Conservation (phyloP, 441 rosid genomes). For the Euphorbia schlechtendalii region DNA sequence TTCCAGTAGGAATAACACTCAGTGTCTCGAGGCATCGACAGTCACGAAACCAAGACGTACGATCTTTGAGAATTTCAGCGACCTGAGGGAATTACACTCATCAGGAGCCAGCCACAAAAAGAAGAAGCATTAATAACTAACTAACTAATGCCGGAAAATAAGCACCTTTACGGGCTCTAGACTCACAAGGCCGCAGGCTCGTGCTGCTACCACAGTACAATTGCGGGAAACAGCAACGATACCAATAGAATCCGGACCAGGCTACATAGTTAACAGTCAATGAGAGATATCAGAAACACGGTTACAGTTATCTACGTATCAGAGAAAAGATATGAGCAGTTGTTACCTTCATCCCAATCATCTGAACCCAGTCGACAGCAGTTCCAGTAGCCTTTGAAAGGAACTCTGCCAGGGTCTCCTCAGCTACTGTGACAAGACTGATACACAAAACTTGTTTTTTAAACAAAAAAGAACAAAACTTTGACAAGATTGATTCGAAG, state of each 20-base stretch:
- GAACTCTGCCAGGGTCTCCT: too few relatives aligned
- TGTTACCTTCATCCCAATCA: conserved; percentile 98
- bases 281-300: background rate
- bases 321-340: background rate
- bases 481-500: background rate
- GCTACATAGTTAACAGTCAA: conserved; percentile 42
- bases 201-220: conserved; percentile 95
- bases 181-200: conserved; percentile 99
- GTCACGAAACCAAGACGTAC: conserved; percentile 92
- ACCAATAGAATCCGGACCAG: conserved; percentile 99
- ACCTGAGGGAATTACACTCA: conserved; percentile 40
- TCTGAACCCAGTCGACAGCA: conserved; percentile 99
- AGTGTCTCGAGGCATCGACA: conserved; percentile 59
- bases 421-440: conserved; percentile 87
- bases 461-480: background rate
- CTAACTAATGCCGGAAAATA: conserved; percentile 3
- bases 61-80: conserved; percentile 82
- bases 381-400: too few relatives aligned
- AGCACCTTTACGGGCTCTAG: conserved; percentile 88
- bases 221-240: conserved; percentile 96
- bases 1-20: conserved; percentile 76
- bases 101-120: too few relatives aligned
- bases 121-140: background rate
- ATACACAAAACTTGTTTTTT: conserved; percentile 8
- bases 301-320: background rate